Conservation (phyloP, 176 grass and related monocot species). For the Musa beccarii region DNA sequence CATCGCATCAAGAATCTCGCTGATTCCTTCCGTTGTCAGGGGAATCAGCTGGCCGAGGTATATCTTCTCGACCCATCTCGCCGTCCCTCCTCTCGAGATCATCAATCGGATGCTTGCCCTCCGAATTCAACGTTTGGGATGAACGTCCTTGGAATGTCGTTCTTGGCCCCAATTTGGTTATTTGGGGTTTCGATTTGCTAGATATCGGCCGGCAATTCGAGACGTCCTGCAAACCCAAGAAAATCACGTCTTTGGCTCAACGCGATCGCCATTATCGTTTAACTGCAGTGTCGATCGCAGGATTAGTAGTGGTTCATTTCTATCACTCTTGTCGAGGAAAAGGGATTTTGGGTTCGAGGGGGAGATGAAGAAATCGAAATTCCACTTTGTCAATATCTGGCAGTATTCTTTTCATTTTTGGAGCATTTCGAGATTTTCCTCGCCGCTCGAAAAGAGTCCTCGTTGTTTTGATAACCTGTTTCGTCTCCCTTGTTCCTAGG, state of each 20-base stretch:
- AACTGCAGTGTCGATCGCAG: too few species aligned
- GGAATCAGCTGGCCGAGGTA: slow-evolving; percentile 68
- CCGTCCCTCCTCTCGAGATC: background rate
- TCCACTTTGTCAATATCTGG: too few species aligned
- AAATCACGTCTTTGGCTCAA: background rate
- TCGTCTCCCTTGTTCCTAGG: background rate
- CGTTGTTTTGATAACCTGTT: background rate
- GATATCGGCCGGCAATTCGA: background rate
- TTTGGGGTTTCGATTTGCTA: background rate
- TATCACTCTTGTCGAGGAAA: too few species aligned
- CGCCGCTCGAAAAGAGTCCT: too few species aligned
- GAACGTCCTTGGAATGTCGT: background rate
- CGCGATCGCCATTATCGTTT: background rate
- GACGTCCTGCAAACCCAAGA: background rate
- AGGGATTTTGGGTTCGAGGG: too few species aligned
- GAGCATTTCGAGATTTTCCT: too few species aligned
- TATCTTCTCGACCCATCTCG: background rate
- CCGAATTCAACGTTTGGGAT: background rate
- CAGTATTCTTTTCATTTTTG: too few species aligned
- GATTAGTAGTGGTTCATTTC: too few species aligned
- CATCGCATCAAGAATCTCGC: slow-evolving; percentile 13
- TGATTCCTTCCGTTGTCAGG: slow-evolving; percentile 38
- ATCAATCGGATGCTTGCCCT: background rate
- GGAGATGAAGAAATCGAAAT: too few species aligned
- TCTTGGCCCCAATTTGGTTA: background rate